A percentile compares a stretch with the other conserved stretches of the same genome.
phyloP scores from a whole-genome alignment of 257 asterid genomes.

The Solanum rostratum region DNA sequence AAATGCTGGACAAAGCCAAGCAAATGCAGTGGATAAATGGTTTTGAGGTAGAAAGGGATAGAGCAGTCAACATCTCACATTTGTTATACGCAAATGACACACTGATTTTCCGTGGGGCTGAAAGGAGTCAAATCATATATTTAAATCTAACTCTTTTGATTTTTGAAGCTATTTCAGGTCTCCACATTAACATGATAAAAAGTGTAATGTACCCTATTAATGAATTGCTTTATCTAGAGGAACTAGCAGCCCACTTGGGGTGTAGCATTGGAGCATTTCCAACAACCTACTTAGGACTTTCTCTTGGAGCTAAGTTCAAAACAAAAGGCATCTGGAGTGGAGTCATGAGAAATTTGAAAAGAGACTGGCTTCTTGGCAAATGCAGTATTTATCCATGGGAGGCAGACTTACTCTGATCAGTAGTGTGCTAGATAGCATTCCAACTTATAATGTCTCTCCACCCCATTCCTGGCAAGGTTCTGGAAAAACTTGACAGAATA shows the following conservation, averaged over 20 bases:
- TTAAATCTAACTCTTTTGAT: not conserved
- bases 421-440: no score
- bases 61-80: not conserved
- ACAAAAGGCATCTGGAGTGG: no score
- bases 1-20: not conserved
- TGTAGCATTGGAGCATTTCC: not conserved
- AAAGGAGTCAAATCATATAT: not conserved
- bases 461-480: no score
- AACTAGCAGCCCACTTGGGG: not conserved
- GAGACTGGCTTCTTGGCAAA: no score
- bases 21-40: not conserved
- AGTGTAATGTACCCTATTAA: not conserved
- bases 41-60: not conserved
- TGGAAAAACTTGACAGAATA: not conserved
- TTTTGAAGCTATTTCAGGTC: not conserved
- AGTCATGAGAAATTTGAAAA: no score
- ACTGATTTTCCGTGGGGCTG: not conserved
- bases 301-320: no score
- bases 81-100: not conserved
- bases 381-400: no score
- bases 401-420: no score
- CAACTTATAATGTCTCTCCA: no score
- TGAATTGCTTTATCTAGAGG: not conserved
- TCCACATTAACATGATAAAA: not conserved
- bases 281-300: not conserved